These are phyloP conservation scores for Cephalotrichum gorgonifer DNA, from an alignment of 2,329 filamentous ascomycete species.

Conservation along the genomic window DNA sequence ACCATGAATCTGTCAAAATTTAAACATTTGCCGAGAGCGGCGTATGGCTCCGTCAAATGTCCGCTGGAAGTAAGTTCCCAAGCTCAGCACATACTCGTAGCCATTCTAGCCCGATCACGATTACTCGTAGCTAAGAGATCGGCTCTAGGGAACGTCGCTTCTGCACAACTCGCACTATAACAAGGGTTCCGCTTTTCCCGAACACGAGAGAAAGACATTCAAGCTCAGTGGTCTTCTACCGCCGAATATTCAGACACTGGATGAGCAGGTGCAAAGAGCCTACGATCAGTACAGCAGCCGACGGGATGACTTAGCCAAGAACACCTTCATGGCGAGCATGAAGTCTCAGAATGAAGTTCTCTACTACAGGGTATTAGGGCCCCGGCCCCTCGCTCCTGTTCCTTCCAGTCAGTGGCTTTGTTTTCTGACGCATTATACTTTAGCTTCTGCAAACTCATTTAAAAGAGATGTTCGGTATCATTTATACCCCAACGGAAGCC, in stretches of 20 bases:
- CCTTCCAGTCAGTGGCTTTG: not conserved
- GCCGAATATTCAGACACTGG: conserved; percentile 59
- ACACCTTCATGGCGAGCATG: conserved; percentile 77
- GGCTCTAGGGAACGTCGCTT: not conserved
- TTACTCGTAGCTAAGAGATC: too few species aligned
- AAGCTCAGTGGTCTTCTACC: conserved; percentile 65
- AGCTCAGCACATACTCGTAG: not conserved
- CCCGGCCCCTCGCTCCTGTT: not conserved
- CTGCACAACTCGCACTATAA: conserved; percentile 32
- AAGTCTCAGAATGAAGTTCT: conserved; percentile 79
- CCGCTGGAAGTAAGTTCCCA: not conserved
- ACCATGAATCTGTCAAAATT: not conserved
- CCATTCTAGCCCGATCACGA: not conserved
- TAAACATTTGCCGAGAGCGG: not conserved
- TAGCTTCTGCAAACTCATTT: conserved; percentile 67
- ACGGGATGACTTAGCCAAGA: conserved; percentile 62
- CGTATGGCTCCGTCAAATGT: not conserved
- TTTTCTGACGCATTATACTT: not conserved
- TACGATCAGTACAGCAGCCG: conserved; percentile 67
- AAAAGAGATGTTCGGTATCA: conserved; percentile 81
- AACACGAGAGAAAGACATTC: conserved; percentile 59
- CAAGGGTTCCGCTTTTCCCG: conserved; percentile 71
- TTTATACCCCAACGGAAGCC: conserved; percentile 85
- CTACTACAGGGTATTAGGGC: conserved; percentile 64
- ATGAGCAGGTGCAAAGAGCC: conserved; percentile 66